Base-by-base conservation (phyloP, 1,284 basidiomycete genomes). In the Boletus sp. region DNA sequence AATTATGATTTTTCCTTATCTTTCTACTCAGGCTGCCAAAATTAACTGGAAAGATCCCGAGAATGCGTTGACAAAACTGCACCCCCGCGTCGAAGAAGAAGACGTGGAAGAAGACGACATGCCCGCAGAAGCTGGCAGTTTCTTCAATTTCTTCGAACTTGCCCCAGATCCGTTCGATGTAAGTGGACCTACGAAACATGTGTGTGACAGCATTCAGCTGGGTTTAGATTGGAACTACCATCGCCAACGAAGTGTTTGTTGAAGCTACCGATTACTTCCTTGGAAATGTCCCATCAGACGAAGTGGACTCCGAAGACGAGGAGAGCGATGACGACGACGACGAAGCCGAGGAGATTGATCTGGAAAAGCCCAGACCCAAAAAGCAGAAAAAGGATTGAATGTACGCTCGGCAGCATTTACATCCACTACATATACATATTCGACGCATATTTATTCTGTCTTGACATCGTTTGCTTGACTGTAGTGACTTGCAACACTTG, bases 101-200 rank as follows among this genome's bases (percentile, higher is more conserved):
- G 57, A 66, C 13, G 46, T 69, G 20, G 70, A 68, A 39, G 71
- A 81, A 13, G 75, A 79, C 19, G 80, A 82, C 39, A 58, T 76
- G 42, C 69, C 74, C 42, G 71, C 73, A 25, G 90, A 91, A 48
- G 70, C 77, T 40, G 91, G 91, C 48, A 89, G 83, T 61, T 91
- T 94, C 73, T 94, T 94, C 78, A 89, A 91, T 70, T 85, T 84
- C 60, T 92, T 94, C 57, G 89, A 88, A 66, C 65, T 76, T 47
- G 72, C 73, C 14, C 63, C 72, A 25, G 88, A 90, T 60, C 75
- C 77, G 9, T 77, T 72, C 52, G 84, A 88, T 55, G 87, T 88
- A 58, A 69, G 83, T 75, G 43, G 40, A n/a, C 16, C 23, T 33
- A 2, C 23, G 35, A 29, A 26, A 19, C 14, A 32, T 30, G 22